Evolutionary conservation across 139 green algal species (phyloP), one percentile per base, ranked within the genome.

Genomic region (Coelastrella sp.): DNA sequence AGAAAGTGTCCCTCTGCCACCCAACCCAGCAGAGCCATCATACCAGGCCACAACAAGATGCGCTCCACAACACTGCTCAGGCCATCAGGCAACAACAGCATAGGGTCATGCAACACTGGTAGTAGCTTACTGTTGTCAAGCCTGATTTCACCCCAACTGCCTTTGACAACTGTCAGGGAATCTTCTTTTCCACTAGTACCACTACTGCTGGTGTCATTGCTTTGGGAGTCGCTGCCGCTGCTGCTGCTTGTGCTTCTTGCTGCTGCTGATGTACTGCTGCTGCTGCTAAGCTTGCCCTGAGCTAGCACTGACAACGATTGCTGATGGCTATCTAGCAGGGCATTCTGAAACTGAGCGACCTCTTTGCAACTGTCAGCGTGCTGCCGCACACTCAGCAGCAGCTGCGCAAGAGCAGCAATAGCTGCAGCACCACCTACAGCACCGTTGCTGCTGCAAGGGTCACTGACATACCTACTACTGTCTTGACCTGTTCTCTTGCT

Each of bases 1-100:
- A 86, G 38, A 53, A 86, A 86, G 34, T 67, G 37, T 9, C 80
- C 80, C 17, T 35, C 48, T 23, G 66, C 66, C 8, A 80, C 67
- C 80, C 80, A 86, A 6, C 64, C 30, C 67, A 86, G 34, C 80
- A 86, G 80, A 21, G 67, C 15, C 35, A 68, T 25, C 50, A 86
- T 60, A 25, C 80, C 80, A 62, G 80, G 80, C 80, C 50, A 71
- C 4, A 25, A 9, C 32, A 79, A 35, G 34, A 86, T 32, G 45
- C 50, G 60, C 79, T 50, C n/a, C 27, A 57, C 17, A 40, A 75
- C 4, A 48, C n/a, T 50, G n/a, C 15, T 15, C 23, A 80, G 11
- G 17, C 67, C 34, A 37, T 19, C 5, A 17, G 80, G 80, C 80
- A 86, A 34, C 64, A 86, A 67, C 80, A 80, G 19, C 40, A 35